Evolutionary conservation across 768 basidiomycete species (phyloP), one percentile per base, ranked within the genome.

Genomic region (Lepiota brunneoincarnata): DNA sequence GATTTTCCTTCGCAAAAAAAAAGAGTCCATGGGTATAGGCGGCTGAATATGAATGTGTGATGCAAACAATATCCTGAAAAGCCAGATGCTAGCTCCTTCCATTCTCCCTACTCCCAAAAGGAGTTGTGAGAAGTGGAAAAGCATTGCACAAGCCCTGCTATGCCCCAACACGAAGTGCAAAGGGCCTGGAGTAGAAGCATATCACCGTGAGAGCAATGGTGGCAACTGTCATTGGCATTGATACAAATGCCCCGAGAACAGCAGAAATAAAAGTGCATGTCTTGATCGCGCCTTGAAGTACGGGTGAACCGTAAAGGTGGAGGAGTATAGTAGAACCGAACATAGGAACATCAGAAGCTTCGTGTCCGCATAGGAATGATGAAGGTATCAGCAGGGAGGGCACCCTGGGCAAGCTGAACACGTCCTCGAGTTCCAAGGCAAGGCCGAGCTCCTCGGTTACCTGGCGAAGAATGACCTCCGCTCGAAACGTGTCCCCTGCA

Each of bases 111-210:
- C 26, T 51, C 21, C 31, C 38, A 15, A 24, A 12, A 51, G 9
- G 41, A 21, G 21, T 31, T 9, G 23, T 37, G n/a, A n/a, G n/a
- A 21, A 43, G 38, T 26, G 24, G 17, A 35, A 14, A n/a, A 20
- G 40, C 39, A 15, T 55, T 45, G 17, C 24, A n/a, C 17, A 56
- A 18, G 39, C 35, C 45, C 26, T 18, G 34, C 21, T 31, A 59
- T 66, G 54, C 72, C 23, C 73, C 56, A 47, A 73, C 66, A 49
- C 72, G 63, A 49, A 74, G 64, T 26, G 69, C 68, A 39, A 63
- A 61, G 4, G 73, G 71, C 38, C 63, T 66, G 21, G 69, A 72
- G 63, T 75, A 75, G 60, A 70, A 76, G 56, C 73, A 76, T 35
- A 75, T 56, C 42, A 76, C 61, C 34, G 70, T 73, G 46, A 75